A percentile compares a stretch with the other conserved stretches of the same genome.
phyloP scores from a whole-genome alignment of 1,139 yeast species.

The Geotrichum macrosporum region DNA sequence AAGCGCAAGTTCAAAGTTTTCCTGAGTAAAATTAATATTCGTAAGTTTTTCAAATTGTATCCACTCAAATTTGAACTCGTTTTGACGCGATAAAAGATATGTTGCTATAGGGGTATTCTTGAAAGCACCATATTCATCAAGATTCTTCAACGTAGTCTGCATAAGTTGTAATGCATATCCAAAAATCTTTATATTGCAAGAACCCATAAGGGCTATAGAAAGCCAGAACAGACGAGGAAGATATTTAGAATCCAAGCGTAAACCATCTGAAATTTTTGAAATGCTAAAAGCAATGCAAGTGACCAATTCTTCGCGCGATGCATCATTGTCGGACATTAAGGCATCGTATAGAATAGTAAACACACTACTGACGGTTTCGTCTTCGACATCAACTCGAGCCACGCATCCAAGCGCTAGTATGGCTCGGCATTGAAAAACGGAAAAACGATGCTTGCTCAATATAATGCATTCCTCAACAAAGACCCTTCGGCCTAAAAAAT shows the following conservation, averaged over 20 bases:
- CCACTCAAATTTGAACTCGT: conserved; percentile 44
- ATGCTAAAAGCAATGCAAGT: conserved; percentile 41
- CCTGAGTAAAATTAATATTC: conserved; percentile 41
- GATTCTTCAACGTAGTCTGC: conserved; percentile 28
- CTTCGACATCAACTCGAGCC: conserved; percentile 60
- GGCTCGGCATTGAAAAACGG: conserved; percentile 69
- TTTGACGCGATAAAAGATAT: conserved; percentile 42
- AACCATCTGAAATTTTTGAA: conserved; percentile 60
- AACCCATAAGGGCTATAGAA: conserved; percentile 41
- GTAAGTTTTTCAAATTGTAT: conserved; percentile 47
- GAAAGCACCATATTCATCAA: conserved; percentile 33
- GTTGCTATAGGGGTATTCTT: conserved; percentile 28
- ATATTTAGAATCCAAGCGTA: conserved; percentile 51
- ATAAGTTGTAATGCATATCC: conserved; percentile 30
- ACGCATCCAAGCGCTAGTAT: conserved; percentile 67
- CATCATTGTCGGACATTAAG: conserved; percentile 35
- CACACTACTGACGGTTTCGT: conserved; percentile 52
- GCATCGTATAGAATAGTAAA: conserved; percentile 35
- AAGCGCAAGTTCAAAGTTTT: conserved; percentile 55
- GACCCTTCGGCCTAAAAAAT: conserved; percentile 46
- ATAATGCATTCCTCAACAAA: conserved; percentile 66
- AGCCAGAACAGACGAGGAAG: conserved; percentile 67
- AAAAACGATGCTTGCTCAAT: conserved; percentile 54
- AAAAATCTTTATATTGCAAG: conserved; percentile 27
- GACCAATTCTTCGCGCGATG: conserved; percentile 36